Percentiles rank a stretch among this genome's conserved stretches.
Conservation (phyloP, 2,329 filamentous ascomycete genomes). For the Sclerotinia trifoliorum region DNA sequence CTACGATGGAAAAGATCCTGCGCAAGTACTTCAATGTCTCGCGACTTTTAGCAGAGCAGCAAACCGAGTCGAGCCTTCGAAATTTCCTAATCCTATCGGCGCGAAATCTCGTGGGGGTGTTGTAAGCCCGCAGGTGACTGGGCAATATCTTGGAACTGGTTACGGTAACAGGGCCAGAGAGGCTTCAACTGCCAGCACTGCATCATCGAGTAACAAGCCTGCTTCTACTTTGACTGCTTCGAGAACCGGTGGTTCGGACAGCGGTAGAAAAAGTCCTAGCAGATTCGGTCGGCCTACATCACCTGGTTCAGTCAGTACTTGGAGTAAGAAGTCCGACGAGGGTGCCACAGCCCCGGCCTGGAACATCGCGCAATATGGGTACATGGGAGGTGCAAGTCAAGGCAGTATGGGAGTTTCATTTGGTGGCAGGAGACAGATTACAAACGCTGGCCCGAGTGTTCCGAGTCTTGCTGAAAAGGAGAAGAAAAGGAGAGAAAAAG, state of each 20-base stretch:
- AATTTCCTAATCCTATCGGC: slow-evolving; percentile 75
- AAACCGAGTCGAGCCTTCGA: slow-evolving; percentile 67
- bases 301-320: slow-evolving; percentile 69
- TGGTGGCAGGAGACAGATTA: slow-evolving; percentile 89
- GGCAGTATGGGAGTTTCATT: slow-evolving; percentile 93
- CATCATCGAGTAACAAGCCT: slow-evolving; percentile 49
- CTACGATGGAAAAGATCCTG: slow-evolving; percentile 91
- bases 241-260: slow-evolving; percentile 43
- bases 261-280: slow-evolving; percentile 60
- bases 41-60: slow-evolving; percentile 88
- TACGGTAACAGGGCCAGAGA: slow-evolving; percentile 48
- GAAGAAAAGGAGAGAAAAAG: slow-evolving; percentile 56
- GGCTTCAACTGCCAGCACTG: slow-evolving; percentile 58
- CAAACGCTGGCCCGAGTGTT: slow-evolving; percentile 73
- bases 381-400: slow-evolving; percentile 96
- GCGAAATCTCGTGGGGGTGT: slow-evolving; percentile 58
- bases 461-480: slow-evolving; percentile 85
- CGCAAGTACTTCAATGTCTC: slow-evolving; percentile 91
- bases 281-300: slow-evolving; percentile 56
- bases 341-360: slow-evolving; percentile 81
- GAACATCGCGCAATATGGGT: slow-evolving; percentile 98
- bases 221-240: slow-evolving; percentile 41
- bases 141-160: slow-evolving; percentile 44
- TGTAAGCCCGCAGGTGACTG: slow-evolving; percentile 67
- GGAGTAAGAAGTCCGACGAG: slow-evolving; percentile 85